Evolutionary conservation across 768 basidiomycete genomes (phyloP), one percentile per base, ranked within the genome.

Genomic region (Panaeolus cyanescens): DNA sequence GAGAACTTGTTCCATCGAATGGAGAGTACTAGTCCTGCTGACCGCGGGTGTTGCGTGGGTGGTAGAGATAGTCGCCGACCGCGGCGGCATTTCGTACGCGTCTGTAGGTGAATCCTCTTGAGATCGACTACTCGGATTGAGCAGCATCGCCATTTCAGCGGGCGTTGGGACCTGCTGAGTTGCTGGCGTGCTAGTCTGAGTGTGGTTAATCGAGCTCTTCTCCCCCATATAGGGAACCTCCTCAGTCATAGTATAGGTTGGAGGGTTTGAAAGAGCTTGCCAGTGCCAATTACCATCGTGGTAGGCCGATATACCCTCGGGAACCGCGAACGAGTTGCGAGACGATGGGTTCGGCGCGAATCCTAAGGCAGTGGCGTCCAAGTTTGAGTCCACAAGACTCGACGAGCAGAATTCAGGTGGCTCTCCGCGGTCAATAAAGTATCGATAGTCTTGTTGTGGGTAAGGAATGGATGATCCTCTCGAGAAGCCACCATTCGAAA

Each of bases 391-490:
- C 67, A 71, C 68, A 64, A 77, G 67, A 64, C 70, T 71, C 59
- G 71, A 70, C 63, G 73, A 61, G 66, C 71, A 68, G 56, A 74
- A 69, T 63, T 71, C 70, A 57, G 71, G 66, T 63, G 61, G 58
- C 66, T 67, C 71, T 75, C 80, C 79, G 75, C 78, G 78, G 77
- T 78, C 72, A 67, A 75, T 66, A 61, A 76, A 72, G 72, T 77
- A 76, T 66, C 67, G 69, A 72, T 77, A 78, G 69, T 77, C 77
- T 71, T 76, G 75, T 77, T 79, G 74, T 74, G 76, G 75, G 74
- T 78, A 77, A 60, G 70, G 64, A 67, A 74, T 71, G 65, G 80
- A 77, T 75, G 81, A 83, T 83, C 82, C 80, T 65, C 76, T 76
- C 64, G 80, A 82, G 82, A 82, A 83, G 82, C 75, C 66, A 56